Conservation (phyloP, 345 rosid genomes). For the Ceriops zippeliana region DNA sequence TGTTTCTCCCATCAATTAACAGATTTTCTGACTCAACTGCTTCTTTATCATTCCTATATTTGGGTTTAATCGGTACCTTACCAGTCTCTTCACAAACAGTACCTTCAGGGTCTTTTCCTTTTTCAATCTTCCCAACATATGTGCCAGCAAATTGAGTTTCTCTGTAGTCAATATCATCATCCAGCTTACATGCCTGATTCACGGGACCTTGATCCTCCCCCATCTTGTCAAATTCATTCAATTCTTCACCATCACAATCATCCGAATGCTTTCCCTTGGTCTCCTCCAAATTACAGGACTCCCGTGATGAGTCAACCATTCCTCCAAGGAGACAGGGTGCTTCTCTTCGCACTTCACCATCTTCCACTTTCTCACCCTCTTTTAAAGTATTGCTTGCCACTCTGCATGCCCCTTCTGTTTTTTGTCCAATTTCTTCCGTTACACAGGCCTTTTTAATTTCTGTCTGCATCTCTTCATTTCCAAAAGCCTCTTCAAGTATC, state of each 20-base stretch:
- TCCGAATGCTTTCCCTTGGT: constrained; percentile 6
- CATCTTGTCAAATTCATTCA: constrained; percentile 19
- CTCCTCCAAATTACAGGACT: constrained; percentile 23
- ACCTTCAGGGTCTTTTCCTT: constrained; percentile 24
- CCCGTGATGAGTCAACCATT: constrained; percentile 10
- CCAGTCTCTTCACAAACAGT: constrained; percentile 26
- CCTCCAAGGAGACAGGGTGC: constrained; percentile 15
- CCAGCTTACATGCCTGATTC: constrained; percentile 18
- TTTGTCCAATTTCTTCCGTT: background rate
- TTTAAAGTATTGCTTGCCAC: constrained; percentile 27
- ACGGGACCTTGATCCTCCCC: constrained; percentile 16
- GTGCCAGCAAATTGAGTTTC: constrained; percentile 30
- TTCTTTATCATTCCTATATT: constrained; percentile 27
- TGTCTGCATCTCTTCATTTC: constrained; percentile 22
- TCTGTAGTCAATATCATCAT: constrained; percentile 19
- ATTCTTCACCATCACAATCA: background rate
- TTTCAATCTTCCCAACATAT: constrained; percentile 24
- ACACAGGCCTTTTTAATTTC: constrained; percentile 6
- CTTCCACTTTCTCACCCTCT: constrained; percentile 36
- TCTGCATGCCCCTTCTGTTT: constrained; percentile 10
- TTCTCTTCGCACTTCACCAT: constrained; percentile 36
- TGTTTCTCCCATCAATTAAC: constrained; percentile 12
- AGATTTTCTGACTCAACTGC: constrained; percentile 15
- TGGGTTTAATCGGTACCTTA: constrained; percentile 20
- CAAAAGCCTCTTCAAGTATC: constrained; percentile 33